phyloP scores from a whole-genome alignment of 768 basidiomycete genomes.

The Galerina sulciceps region DNA sequence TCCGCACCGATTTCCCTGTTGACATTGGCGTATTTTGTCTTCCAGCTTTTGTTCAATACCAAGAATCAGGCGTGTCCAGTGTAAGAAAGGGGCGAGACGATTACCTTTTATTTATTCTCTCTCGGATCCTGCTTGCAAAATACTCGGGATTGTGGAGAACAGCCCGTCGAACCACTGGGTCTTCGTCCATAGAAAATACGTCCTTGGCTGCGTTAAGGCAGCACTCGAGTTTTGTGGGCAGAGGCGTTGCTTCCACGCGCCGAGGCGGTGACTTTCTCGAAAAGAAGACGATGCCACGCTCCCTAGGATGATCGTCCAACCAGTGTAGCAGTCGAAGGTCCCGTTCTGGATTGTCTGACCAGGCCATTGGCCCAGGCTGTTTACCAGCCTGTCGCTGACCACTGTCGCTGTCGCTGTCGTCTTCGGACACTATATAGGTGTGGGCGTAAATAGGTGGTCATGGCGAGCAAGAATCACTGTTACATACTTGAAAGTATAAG shows the following conservation, averaged over 20 bases:
- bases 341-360: background rate
- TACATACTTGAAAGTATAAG: no score
- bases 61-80: background rate
- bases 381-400: background rate
- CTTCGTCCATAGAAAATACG: conserved; percentile 8
- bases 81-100: background rate
- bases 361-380: background rate
- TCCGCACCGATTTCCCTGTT: background rate
- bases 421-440: no score
- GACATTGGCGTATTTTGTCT: background rate
- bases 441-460: no score
- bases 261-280: background rate
- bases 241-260: no score
- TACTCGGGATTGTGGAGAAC: background rate
- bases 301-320: background rate
- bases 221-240: background rate
- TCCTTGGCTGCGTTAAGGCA: conserved; percentile 3
- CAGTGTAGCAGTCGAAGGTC: background rate
- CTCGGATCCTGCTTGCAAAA: background rate
- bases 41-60: background rate
- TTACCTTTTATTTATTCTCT: background rate
- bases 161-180: background rate
- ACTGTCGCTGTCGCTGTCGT: no score
- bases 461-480: no score
- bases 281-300: background rate